Conservation (phyloP, 1,284 basidiomycete genomes). For the Ganoderma sinense region DNA sequence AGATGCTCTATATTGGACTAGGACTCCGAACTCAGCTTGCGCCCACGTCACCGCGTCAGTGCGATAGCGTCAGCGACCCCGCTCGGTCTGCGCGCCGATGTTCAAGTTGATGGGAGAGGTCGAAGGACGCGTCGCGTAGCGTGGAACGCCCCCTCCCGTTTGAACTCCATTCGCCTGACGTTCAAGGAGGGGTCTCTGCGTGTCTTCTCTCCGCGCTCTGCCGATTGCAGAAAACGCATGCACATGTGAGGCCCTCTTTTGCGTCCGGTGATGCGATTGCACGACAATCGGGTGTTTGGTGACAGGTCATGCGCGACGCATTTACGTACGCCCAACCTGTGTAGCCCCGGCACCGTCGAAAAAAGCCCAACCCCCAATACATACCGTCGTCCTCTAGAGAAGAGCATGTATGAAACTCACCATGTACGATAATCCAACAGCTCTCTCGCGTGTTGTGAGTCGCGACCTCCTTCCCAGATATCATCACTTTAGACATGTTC, state of each 20-base stretch:
- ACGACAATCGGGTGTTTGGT: not conserved
- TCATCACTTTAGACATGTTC: not conserved
- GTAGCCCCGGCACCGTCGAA: not conserved
- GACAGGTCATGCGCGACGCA: not conserved
- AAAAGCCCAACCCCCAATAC: not conserved
- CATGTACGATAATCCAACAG: conserved; percentile 82
- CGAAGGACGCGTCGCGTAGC: no score
- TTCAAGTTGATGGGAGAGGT: no score
- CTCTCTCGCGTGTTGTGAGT: conserved; percentile 55
- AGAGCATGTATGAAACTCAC: conserved; percentile 39
- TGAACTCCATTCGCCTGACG: no score
- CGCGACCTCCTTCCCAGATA: conserved; percentile 34
- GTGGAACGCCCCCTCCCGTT: no score
- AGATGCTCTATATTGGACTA: no score
- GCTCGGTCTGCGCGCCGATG: no score
- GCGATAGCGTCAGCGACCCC: no score
- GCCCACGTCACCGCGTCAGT: no score
- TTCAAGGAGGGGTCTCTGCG: not conserved
- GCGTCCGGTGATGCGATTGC: not conserved
- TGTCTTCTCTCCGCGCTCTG: not conserved
- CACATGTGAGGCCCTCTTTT: not conserved
- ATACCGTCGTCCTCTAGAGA: not conserved
- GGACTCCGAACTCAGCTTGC: no score
- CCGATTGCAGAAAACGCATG: not conserved
- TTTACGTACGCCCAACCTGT: not conserved